Evolutionary conservation across 73 alveolate species (phyloP).

Genomic region (Tetrahymena malaccensis): DNA sequence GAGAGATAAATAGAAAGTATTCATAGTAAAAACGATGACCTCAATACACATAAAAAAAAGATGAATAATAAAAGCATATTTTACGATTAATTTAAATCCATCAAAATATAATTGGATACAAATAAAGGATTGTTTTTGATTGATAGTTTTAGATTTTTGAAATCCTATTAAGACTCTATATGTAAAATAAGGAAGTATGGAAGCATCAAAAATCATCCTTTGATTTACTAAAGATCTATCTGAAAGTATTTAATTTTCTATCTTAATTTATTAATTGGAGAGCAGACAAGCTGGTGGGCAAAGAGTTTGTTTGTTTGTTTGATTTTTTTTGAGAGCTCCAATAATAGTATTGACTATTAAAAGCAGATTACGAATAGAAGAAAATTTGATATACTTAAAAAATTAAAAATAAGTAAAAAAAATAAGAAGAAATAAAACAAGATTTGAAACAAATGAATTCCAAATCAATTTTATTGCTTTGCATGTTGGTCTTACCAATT

Average conservation of each 20-base stretch:
- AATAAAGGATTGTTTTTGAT: neutral
- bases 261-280: neutral
- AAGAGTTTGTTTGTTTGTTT: no score
- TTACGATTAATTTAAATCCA: neutral
- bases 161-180: neutral
- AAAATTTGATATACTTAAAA: neutral
- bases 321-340: neutral
- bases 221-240: neutral
- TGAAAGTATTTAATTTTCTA: neutral
- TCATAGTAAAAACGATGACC: neutral
- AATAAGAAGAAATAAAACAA: neutral
- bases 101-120: neutral
- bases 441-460: neutral
- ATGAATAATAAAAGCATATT: neutral
- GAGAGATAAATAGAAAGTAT: neutral
- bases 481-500: neutral
- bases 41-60: neutral
- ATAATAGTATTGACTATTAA: neutral
- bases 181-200: neutral
- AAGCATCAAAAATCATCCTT: neutral
- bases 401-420: neutral
- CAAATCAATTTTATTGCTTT: neutral
- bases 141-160: neutral
- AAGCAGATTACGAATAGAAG: neutral
- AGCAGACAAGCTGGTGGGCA: neutral